Conservation (phyloP, 148 eudicot species). For the Arbutus unedo region DNA sequence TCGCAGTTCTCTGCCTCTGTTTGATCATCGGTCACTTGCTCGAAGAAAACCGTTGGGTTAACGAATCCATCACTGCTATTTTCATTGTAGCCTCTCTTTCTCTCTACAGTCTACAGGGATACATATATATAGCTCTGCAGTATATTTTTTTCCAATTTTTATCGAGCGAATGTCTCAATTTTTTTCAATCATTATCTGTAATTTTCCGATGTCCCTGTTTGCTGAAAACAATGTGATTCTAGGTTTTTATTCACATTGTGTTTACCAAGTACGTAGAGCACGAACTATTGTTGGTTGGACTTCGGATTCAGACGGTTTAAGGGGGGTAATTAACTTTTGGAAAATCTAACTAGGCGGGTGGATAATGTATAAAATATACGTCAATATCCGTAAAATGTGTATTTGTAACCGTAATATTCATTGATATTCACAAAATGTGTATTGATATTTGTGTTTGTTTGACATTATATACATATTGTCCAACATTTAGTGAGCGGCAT, state of each 20-base stretch:
- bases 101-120: neutral
- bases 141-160: too few species aligned
- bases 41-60: slow-evolving; percentile 85
- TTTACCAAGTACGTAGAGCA: neutral
- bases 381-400: too few species aligned
- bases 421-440: too few species aligned
- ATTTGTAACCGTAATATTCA: too few species aligned
- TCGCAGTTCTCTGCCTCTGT: slow-evolving; percentile 65
- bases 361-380: too few species aligned
- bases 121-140: too few species aligned
- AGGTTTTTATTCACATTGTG: slow-evolving; percentile 1
- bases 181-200: too few species aligned
- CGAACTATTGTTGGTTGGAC: neutral
- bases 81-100: slow-evolving; percentile 45
- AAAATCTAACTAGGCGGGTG: too few species aligned
- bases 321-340: too few species aligned
- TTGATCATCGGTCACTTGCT: slow-evolving; percentile 75
- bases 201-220: neutral
- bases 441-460: too few species aligned
- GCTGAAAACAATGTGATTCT: neutral
- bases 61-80: slow-evolving; percentile 86
- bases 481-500: too few species aligned
- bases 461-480: too few species aligned
- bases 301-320: neutral
- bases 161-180: neutral